Percentiles rank a stretch among this genome's conserved stretches.
phyloP scores from a whole-genome alignment of 768 basidiomycete genomes.

The Trametes cingulata region DNA sequence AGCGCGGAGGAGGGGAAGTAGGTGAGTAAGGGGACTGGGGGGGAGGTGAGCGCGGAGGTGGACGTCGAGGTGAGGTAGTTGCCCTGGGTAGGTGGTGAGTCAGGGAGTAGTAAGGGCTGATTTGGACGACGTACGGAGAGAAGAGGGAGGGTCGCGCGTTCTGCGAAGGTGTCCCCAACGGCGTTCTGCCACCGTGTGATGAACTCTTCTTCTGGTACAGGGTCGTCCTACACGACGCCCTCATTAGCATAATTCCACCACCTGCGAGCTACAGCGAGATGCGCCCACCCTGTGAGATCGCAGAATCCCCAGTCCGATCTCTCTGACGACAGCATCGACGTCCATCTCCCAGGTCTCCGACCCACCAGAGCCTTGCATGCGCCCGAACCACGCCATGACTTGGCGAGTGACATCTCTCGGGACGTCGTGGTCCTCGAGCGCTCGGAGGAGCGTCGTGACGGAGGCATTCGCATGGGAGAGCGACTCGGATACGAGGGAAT shows the following conservation, averaged over 20 bases:
- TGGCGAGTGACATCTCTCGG: slow-evolving; percentile 60
- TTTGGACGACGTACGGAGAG: slow-evolving; percentile 60
- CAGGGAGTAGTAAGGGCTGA: neutral
- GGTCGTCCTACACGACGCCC: slow-evolving; percentile 48
- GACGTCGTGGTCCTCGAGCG: slow-evolving; percentile 73
- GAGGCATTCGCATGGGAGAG: slow-evolving; percentile 53
- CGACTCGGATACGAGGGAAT: slow-evolving; percentile 64
- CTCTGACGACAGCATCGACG: slow-evolving; percentile 57
- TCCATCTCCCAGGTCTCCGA: slow-evolving; percentile 66
- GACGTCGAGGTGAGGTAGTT: slow-evolving; percentile 60
- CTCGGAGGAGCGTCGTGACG: slow-evolving; percentile 56
- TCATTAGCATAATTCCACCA: neutral
- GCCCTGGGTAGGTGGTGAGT: slow-evolving; percentile 49
- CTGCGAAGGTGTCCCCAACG: slow-evolving; percentile 79
- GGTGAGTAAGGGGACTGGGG: slow-evolving; percentile 42
- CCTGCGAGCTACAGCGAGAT: no score
- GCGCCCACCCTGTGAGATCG: slow-evolving; percentile 63
- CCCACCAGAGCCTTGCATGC: slow-evolving; percentile 37
- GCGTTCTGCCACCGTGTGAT: slow-evolving; percentile 65
- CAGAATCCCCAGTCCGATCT: slow-evolving; percentile 78
- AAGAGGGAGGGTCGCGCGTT: slow-evolving; percentile 57
- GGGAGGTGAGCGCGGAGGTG: slow-evolving; percentile 37
- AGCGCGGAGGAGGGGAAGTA: slow-evolving; percentile 80
- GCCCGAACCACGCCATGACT: slow-evolving; percentile 84
- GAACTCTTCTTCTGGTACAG: slow-evolving; percentile 57